These are phyloP conservation scores for Syzygium grande DNA, from an alignment of 345 rosid genomes.

Conservation along the genomic window DNA sequence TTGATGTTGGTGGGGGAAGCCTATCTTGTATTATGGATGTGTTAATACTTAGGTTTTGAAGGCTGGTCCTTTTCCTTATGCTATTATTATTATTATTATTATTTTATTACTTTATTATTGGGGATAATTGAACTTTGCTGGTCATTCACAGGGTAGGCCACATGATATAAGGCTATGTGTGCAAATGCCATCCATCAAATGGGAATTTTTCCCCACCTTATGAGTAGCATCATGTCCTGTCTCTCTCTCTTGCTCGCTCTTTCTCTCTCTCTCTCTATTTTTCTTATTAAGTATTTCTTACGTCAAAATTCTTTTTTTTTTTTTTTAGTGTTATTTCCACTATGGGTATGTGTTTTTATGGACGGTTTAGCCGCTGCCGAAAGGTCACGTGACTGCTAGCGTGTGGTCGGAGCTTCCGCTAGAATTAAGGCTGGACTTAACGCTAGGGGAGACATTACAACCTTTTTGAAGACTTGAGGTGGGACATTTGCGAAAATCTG, in stretches of 20 bases:
- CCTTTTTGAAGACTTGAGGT: neutral
- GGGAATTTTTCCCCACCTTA: neutral
- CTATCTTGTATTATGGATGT: neutral
- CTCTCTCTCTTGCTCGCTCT: neutral
- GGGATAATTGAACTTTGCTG: neutral
- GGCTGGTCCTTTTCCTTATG: neutral
- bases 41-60: neutral
- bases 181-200: neutral
- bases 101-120: too few species aligned
- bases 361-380: neutral
- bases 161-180: neutral
- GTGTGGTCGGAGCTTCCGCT: fast-evolving
- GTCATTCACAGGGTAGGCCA: neutral
- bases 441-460: too few species aligned
- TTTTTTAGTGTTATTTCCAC: neutral
- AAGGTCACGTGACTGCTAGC: neutral
- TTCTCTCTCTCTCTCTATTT: neutral
- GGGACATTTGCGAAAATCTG: neutral
- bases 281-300: neutral
- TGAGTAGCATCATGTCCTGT: neutral
- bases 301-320: neutral
- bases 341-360: neutral
- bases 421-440: neutral
- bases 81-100: neutral
- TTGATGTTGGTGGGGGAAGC: neutral